Percentiles rank a stretch among this genome's conserved stretches.
These are phyloP conservation scores for Arthrinium puccinioides DNA, from an alignment of 2,329 filamentous ascomycete species.

Conservation along the genomic window DNA sequence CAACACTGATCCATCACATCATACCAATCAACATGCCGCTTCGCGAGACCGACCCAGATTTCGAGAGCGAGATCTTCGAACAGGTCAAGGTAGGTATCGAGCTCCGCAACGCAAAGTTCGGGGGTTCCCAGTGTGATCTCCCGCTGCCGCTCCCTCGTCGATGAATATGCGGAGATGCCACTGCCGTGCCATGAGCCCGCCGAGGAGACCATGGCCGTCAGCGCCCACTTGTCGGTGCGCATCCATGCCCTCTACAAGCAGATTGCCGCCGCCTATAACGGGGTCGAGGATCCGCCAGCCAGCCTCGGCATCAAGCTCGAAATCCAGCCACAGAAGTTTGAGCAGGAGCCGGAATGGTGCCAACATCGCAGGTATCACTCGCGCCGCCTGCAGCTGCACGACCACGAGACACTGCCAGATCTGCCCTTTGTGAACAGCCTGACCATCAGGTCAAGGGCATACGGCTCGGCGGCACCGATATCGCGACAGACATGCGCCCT, in stretches of 20 bases:
- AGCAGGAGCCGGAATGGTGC: conserved; percentile 15
- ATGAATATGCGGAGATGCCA: not conserved
- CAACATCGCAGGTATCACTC: conserved; percentile 9
- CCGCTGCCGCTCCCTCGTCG: conserved; percentile 1
- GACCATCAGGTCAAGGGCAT: not conserved
- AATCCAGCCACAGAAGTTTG: conserved; percentile 3
- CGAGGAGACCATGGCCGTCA: not conserved
- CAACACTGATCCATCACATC: too few species aligned
- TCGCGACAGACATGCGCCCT: conserved; percentile 8
- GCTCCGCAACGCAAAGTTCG: too few species aligned
- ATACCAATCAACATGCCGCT: too few species aligned
- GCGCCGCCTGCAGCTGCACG: conserved; percentile 3
- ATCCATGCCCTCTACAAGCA: not conserved
- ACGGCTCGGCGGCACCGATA: not conserved
- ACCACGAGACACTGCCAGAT: not conserved
- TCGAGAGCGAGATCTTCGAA: too few species aligned
- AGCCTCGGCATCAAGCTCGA: not conserved
- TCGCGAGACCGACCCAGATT: too few species aligned
- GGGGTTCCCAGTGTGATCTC: not conserved
- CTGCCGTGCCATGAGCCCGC: conserved; percentile 1
- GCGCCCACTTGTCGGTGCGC: conserved; percentile 1
- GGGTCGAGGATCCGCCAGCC: not conserved
- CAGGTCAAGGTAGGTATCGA: too few species aligned
- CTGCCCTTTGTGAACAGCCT: conserved; percentile 1
- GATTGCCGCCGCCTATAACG: not conserved